Conservation (phyloP, 2,329 filamentous ascomycete genomes). For the Trematosphaeria pertusa region DNA sequence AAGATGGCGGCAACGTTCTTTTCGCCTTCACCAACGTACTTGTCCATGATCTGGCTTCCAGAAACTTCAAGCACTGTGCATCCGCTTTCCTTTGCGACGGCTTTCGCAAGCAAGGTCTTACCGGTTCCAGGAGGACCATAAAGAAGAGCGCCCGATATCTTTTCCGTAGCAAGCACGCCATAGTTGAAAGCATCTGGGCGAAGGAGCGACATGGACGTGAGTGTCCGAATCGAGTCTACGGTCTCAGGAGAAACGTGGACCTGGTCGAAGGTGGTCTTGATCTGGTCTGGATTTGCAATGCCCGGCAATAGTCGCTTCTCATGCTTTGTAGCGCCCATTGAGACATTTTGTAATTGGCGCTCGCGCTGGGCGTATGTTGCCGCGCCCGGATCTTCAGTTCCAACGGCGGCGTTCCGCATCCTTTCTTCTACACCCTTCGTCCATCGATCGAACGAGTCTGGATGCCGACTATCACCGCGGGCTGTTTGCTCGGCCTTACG, state of each 20-base stretch:
- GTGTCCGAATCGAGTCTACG: slow-evolving; percentile 83
- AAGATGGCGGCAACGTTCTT: slow-evolving; percentile 94
- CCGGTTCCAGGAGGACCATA: slow-evolving; percentile 84
- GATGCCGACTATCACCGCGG: too few relatives aligned
- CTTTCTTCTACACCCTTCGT: neutral
- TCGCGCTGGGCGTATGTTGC: slow-evolving; percentile 50
- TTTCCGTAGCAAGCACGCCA: slow-evolving; percentile 87
- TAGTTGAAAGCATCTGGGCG: slow-evolving; percentile 96
- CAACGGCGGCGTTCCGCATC: slow-evolving; percentile 11
- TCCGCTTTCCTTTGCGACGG: slow-evolving; percentile 69
- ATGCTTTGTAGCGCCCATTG: slow-evolving; percentile 65
- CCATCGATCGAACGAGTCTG: neutral
- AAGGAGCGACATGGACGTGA: slow-evolving; percentile 85
- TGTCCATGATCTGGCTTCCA: slow-evolving; percentile 91
- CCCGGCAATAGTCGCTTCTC: slow-evolving; percentile 84
- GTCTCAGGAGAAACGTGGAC: slow-evolving; percentile 84
- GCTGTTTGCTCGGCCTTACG: slow-evolving; percentile 9
- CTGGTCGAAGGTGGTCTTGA: slow-evolving; percentile 86
- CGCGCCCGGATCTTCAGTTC: slow-evolving; percentile 15
- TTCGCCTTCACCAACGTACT: slow-evolving; percentile 94
- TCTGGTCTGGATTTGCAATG: slow-evolving; percentile 80
- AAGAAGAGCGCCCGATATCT: slow-evolving; percentile 85
- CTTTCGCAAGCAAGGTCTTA: slow-evolving; percentile 69
- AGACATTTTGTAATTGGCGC: slow-evolving; percentile 57
- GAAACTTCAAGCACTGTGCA: slow-evolving; percentile 82